phyloP scores from a whole-genome alignment of 1,284 basidiomycete genomes.

The Ganoderma lucidum region DNA sequence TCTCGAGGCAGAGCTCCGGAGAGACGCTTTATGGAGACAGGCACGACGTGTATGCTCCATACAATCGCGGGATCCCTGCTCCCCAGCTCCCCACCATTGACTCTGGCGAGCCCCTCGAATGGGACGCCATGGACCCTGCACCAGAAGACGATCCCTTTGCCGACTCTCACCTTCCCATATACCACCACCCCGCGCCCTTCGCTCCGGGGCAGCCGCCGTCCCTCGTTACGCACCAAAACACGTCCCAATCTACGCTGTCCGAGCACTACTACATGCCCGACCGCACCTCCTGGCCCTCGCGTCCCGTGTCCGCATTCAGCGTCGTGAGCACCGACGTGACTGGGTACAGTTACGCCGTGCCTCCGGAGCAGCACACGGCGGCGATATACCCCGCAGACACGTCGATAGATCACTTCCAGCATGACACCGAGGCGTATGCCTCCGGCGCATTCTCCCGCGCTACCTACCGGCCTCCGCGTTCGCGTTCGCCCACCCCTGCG shows the following conservation, averaged over 20 bases:
- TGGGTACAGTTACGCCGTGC: slow-evolving; percentile 27
- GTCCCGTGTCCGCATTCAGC: slow-evolving; percentile 36
- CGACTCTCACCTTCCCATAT: slow-evolving; percentile 33
- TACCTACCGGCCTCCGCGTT: slow-evolving; percentile 58
- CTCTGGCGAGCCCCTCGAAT: slow-evolving; percentile 44
- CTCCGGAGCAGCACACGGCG: slow-evolving; percentile 24
- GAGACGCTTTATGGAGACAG: slow-evolving; percentile 29
- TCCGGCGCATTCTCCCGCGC: slow-evolving; percentile 64
- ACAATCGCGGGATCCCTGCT: slow-evolving; percentile 8
- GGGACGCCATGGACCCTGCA: slow-evolving; percentile 33
- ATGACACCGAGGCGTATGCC: slow-evolving; percentile 71
- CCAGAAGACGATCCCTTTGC: slow-evolving; percentile 40
- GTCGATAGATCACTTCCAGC: slow-evolving; percentile 45
- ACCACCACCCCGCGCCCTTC: slow-evolving; percentile 25
- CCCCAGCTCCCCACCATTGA: slow-evolving; percentile 41
- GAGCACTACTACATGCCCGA: slow-evolving; percentile 28
- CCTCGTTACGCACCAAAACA: slow-evolving; percentile 24
- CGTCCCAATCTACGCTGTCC: slow-evolving; percentile 28
- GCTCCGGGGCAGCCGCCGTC: slow-evolving; percentile 16
- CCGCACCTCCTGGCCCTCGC: slow-evolving; percentile 30
- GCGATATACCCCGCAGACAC: slow-evolving; percentile 33
- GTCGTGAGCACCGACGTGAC: slow-evolving; percentile 29
- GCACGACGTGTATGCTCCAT: slow-evolving; percentile 18
- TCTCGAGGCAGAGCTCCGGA: slow-evolving; percentile 36
- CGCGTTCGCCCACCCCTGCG: slow-evolving; percentile 77